A percentile compares a stretch with the other conserved stretches of the same genome.
These are phyloP conservation scores for Diplodia mutila DNA, from an alignment of 2,329 filamentous ascomycete genomes.

Conservation along the genomic window DNA sequence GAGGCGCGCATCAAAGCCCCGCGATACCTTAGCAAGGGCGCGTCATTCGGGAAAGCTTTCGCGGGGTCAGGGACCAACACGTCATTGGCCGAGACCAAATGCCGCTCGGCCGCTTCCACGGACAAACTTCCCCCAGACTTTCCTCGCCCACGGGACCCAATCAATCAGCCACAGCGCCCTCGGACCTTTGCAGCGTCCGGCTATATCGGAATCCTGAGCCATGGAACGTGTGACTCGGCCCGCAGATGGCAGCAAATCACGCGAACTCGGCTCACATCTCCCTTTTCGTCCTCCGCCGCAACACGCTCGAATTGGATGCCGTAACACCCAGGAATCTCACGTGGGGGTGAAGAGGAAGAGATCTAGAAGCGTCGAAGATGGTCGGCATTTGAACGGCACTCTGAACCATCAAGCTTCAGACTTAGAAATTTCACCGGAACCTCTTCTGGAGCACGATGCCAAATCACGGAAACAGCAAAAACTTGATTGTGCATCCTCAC, in stretches of 20 bases:
- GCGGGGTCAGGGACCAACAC: constrained; percentile 14
- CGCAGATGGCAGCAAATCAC: neutral
- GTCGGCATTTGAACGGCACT: neutral
- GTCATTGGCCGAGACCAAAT: constrained; percentile 12
- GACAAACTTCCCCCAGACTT: neutral
- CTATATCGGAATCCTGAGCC: neutral
- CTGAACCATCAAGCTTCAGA: neutral
- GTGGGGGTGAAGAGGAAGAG: neutral
- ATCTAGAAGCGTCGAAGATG: neutral
- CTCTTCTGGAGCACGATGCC: neutral
- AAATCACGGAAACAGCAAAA: neutral
- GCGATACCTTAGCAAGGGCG: neutral
- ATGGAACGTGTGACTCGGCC: neutral
- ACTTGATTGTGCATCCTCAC: neutral
- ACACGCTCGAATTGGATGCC: neutral
- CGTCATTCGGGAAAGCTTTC: constrained; percentile 15
- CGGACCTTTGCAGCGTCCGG: neutral
- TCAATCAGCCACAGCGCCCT: neutral
- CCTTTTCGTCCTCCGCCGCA: neutral
- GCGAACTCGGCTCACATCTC: neutral
- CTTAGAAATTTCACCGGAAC: neutral
- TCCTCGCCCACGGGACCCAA: neutral
- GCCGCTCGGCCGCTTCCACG: constrained; percentile 1
- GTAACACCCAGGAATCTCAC: neutral
- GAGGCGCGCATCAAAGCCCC: neutral